Evolutionary conservation across 2,329 filamentous ascomycete genomes (phyloP).

Genomic region (Rhynchosporium graminicola): DNA sequence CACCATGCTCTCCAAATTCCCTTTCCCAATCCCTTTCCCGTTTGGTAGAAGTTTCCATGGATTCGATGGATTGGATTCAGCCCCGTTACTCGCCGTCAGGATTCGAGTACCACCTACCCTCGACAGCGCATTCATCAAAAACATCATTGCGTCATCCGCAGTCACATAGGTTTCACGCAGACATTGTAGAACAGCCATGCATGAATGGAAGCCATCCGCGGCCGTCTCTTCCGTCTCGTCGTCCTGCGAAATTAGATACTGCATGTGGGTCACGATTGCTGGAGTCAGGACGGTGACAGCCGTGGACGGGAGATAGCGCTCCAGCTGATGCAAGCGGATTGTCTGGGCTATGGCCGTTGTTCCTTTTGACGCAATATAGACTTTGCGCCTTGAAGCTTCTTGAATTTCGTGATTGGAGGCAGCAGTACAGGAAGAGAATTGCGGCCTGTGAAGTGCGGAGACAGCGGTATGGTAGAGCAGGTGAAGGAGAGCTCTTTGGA

Average conservation of each 20-base stretch:
- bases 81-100: no score
- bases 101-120: no score
- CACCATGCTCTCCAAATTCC: no score
- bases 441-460: conserved; percentile 86
- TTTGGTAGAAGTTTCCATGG: no score
- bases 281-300: conserved; percentile 89
- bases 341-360: conserved; percentile 84
- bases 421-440: conserved; percentile 70
- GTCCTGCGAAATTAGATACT: conserved; percentile 86
- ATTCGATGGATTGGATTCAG: no score
- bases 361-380: conserved; percentile 79
- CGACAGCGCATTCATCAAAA: conserved; percentile 43
- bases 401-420: conserved; percentile 70
- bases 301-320: conserved; percentile 81
- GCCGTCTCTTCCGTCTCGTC: conserved; percentile 71
- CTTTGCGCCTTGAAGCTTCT: conserved; percentile 78
- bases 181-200: conserved; percentile 88
- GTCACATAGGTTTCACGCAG: conserved; percentile 88
- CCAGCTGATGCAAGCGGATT: conserved; percentile 70
- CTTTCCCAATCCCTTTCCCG: no score
- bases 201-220: conserved; percentile 81
- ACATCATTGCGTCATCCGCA: conserved; percentile 93
- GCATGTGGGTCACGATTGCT: conserved; percentile 89
- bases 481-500: conserved; percentile 84
- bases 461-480: conserved; percentile 94